Conservation (phyloP, 2,329 filamentous ascomycete genomes). For the Trichophyton schoenleinii region DNA sequence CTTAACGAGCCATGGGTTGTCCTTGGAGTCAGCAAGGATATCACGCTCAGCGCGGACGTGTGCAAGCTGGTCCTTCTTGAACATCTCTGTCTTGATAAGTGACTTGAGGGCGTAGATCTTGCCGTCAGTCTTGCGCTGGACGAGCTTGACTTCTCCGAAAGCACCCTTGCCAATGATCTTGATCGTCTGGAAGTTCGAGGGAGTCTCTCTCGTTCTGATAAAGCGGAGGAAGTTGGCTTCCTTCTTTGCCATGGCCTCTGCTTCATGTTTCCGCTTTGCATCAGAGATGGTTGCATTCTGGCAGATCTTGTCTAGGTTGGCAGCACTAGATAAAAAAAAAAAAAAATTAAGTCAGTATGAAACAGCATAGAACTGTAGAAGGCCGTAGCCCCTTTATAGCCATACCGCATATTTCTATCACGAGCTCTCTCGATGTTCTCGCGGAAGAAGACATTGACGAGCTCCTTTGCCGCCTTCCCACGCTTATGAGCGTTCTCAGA, state of each 20-base stretch:
- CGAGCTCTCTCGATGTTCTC: slow-evolving; percentile 93
- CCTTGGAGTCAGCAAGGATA: slow-evolving; percentile 86
- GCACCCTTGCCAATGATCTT: slow-evolving; percentile 99
- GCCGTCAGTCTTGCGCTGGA: slow-evolving; percentile 89
- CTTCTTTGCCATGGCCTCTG: slow-evolving; percentile 70
- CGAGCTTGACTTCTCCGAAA: slow-evolving; percentile 94
- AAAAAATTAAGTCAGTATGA: neutral
- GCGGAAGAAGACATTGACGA: slow-evolving; percentile 78
- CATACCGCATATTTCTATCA: slow-evolving; percentile 85
- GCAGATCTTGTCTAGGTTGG: slow-evolving; percentile 79
- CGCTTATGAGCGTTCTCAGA: slow-evolving; percentile 73
- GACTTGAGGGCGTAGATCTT: slow-evolving; percentile 99
- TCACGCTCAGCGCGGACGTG: slow-evolving; percentile 96
- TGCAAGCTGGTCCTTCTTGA: slow-evolving; percentile 95
- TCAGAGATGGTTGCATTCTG: slow-evolving; percentile 63
- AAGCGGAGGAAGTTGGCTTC: slow-evolving; percentile 98
- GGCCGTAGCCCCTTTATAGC: slow-evolving; percentile 15
- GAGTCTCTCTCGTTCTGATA: slow-evolving; percentile 89
- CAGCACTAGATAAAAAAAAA: slow-evolving; percentile 50
- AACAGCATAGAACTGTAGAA: neutral
- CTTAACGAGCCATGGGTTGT: slow-evolving; percentile 98
- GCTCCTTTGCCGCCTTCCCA: slow-evolving; percentile 51
- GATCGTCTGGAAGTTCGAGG: slow-evolving; percentile 87
- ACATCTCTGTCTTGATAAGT: slow-evolving; percentile 97
- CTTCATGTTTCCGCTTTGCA: slow-evolving; percentile 68